Base-by-base conservation (phyloP, 768 basidiomycete genomes). In the Russula abietina region DNA sequence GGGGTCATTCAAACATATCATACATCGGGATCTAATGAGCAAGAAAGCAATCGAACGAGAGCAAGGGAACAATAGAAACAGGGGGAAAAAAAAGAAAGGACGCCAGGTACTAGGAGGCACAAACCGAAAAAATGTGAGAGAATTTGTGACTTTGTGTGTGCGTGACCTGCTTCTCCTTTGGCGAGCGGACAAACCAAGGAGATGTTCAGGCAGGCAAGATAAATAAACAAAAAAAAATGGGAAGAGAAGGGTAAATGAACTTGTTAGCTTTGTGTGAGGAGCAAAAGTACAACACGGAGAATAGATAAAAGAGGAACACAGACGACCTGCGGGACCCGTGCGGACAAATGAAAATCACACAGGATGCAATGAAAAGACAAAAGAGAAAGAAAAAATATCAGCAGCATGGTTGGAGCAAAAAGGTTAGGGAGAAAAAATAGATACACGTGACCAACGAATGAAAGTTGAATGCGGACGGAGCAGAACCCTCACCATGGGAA, bases 21-120 rank as follows among this genome's bases (percentile, higher is more conserved):
- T 62, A 62, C 61, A 62, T 51, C 51, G 12, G 52, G 50, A 14
- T 62, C 61, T 62, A 62, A 62, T 62, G 61, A 58, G 41, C 41
- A 24, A 62, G 55, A 62, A 22, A 56, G 55, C 46, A 57, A 62
- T 26, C 50, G 28, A 50, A 33, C 56, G 61, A 62, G 32, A 28
- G 61, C 24, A 22, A 62, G 26, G 26, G 56, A 32, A 32, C 22
- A 57, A 46, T 46, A 46, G 45, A 46, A 46, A 22, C n/a, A 4
- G 45, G n/a, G n/a, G 22, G 24, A 46, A 22, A 11, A 22, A 46
- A 46, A 22, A 11, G 45, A 46, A 17, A 22, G 45, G 45, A 46
- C 45, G n/a, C 19, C 14, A 3, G 43, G 43, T n/a, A n/a, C 19
- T 43, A n/a, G 19, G 36, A 36, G 36, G 36, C 36, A 36, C 12